Percentiles rank a stretch among this genome's conserved stretches.
Evolutionary conservation across 2,329 filamentous ascomycete species (phyloP).

Genomic region (Penicillium sp.): DNA sequence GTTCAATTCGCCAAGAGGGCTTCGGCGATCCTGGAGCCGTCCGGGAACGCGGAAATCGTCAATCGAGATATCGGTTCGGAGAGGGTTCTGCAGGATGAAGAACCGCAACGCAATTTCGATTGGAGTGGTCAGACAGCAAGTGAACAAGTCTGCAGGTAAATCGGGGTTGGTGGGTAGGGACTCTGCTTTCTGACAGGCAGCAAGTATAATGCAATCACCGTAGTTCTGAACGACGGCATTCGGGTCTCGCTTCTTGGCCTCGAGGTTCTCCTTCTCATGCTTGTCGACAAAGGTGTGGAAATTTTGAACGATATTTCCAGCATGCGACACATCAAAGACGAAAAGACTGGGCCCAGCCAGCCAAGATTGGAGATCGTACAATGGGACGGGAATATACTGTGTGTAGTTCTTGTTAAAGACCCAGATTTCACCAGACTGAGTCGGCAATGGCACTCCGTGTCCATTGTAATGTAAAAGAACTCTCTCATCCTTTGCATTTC

Average conservation of each 20-base stretch:
- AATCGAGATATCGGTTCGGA: slow-evolving; percentile 67
- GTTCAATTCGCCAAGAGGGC: slow-evolving; percentile 92
- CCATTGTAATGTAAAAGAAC: slow-evolving; percentile 99
- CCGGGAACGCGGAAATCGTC: slow-evolving; percentile 89
- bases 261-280: slow-evolving; percentile 85
- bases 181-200: slow-evolving; percentile 86
- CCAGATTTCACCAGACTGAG: slow-evolving; percentile 95
- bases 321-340: slow-evolving; percentile 97
- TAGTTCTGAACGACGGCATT: slow-evolving; percentile 66
- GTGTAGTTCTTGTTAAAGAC: slow-evolving; percentile 99
- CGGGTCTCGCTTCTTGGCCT: slow-evolving; percentile 73
- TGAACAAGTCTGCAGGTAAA: slow-evolving; percentile 92
- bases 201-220: slow-evolving; percentile 86
- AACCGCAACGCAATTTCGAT: slow-evolving; percentile 97
- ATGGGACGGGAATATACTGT: slow-evolving; percentile 94
- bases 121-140: slow-evolving; percentile 90
- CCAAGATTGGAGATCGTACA: slow-evolving; percentile 95
- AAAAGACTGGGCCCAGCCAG: slow-evolving; percentile 93
- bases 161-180: slow-evolving; percentile 93
- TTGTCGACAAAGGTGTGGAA: slow-evolving; percentile 95
- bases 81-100: slow-evolving; percentile 90
- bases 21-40: slow-evolving; percentile 86
- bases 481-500: slow-evolving; percentile 93
- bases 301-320: slow-evolving; percentile 91
- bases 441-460: slow-evolving; percentile 94